phyloP scores from a whole-genome alignment of 331 rosid genomes.

The Cydonia oblonga region DNA sequence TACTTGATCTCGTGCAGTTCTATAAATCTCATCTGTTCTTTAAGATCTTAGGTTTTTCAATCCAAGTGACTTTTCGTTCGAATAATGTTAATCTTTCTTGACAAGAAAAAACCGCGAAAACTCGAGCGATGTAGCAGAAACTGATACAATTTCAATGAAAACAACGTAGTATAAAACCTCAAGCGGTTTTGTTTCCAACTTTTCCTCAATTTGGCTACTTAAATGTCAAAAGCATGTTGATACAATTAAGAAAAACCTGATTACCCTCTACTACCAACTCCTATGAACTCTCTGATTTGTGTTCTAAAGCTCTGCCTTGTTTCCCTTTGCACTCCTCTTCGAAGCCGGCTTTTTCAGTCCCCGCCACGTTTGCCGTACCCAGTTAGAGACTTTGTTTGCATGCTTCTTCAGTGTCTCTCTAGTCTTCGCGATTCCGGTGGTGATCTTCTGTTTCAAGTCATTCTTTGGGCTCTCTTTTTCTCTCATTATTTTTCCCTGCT shows the following conservation, averaged over 20 bases:
- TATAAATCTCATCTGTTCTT: background rate
- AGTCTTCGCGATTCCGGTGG: constrained; percentile 35
- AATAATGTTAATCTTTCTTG: too few species aligned
- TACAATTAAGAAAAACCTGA: background rate
- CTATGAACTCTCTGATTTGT: constrained; percentile 5
- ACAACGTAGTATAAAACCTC: background rate
- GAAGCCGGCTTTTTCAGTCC: constrained; percentile 33
- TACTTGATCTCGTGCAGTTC: background rate
- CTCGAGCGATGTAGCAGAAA: background rate
- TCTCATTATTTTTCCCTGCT: constrained; percentile 66
- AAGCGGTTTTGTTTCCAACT: background rate
- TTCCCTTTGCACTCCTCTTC: constrained; percentile 34
- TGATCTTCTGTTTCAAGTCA: constrained; percentile 54
- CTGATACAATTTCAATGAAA: background rate
- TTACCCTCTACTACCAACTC: background rate
- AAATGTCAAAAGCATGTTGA: background rate
- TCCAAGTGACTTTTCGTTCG: too few species aligned
- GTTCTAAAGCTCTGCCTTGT: constrained; percentile 59
- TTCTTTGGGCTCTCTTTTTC: constrained; percentile 37
- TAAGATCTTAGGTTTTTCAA: too few species aligned
- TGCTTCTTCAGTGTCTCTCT: constrained; percentile 51
- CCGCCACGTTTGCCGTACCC: constrained; percentile 50
- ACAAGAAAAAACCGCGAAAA: too few species aligned
- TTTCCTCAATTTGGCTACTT: background rate
- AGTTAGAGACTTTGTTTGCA: constrained; percentile 49